Base-by-base conservation (phyloP, 192 early-diverging fungal genomes). In the Lunasporangiospora selenospora region DNA sequence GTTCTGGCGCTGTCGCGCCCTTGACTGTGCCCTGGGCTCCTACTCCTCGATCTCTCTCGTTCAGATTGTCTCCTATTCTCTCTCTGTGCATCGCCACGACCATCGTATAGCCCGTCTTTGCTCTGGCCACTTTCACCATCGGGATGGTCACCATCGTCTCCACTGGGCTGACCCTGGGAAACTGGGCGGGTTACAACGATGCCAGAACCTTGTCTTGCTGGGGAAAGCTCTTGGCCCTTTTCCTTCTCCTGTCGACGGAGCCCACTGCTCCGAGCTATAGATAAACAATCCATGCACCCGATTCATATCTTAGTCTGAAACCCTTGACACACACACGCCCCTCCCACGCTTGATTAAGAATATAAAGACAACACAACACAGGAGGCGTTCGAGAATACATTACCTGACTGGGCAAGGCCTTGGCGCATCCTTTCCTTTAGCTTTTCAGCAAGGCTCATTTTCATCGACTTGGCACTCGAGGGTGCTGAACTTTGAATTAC, bases 341-440 rank as follows among this genome's bases (percentile, higher is more conserved):
- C n/a, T n/a, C n/a, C n/a, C n/a, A n/a, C n/a, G n/a, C n/a, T n/a
- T n/a, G 6, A n/a, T 4, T 6, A 43, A 15, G 11, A 29, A 8
- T 27, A 2, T 27, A 30, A 26, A 12, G 0, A 1, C 15, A 27
- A 2, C 3, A 29, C 21, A 46, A 46, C 6, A 10, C 4, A 29
- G n/a, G 6, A 0, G 23, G 3, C 5, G 6, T 16, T 15, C 10
- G 21, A 13, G 45, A 24, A 13, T 21, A 18, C 30, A 7, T 0
- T 55, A 70, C 66, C 42, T 16, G 66, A 70, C 11, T 43, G 36
- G 18, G 60, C 66, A 7, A 70, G 30, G 0, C 66, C 66, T 23
- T 60, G 58, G 9, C 66, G 40, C 66, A 70, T 70, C 30, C 66
- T 19, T 18, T 61, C 43, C 31, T 70, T 70, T 2, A 70, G 44